Conservation (phyloP, 805 yeast species). For the Kodamaea kakaduensis region DNA sequence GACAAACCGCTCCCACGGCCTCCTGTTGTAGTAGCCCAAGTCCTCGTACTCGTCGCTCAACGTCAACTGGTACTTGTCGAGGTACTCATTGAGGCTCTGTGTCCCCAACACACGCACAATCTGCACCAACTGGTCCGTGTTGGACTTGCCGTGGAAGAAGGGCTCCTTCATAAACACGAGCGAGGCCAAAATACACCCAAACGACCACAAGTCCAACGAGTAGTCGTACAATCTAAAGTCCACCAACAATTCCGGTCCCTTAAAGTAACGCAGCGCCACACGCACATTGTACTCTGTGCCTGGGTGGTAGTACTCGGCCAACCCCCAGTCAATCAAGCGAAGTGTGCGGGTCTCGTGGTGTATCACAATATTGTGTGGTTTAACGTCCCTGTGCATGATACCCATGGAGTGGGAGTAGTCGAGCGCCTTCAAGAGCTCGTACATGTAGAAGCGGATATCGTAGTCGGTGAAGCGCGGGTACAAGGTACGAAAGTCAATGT, state of each 20-base stretch:
- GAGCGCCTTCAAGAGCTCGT: conserved; percentile 73
- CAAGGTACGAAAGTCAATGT: conserved; percentile 79
- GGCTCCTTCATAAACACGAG: conserved; percentile 88
- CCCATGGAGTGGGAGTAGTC: conserved; percentile 93
- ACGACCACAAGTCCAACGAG: conserved; percentile 86
- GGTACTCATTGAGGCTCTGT: conserved; percentile 62
- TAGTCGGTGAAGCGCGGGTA: conserved; percentile 73
- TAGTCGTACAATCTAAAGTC: conserved; percentile 83
- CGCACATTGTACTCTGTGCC: conserved; percentile 88
- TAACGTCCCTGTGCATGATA: conserved; percentile 91
- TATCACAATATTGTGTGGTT: conserved; percentile 92
- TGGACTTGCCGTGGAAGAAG: conserved; percentile 86
- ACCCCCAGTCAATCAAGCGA: conserved; percentile 89
- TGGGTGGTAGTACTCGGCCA: conserved; percentile 89
- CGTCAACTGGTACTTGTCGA: conserved; percentile 62
- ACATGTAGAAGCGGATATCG: conserved; percentile 82
- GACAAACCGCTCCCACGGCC: conserved; percentile 63
- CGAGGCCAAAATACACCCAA: conserved; percentile 87
- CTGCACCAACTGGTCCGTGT: conserved; percentile 87
- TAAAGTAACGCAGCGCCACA: conserved; percentile 87
- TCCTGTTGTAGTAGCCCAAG: conserved; percentile 61
- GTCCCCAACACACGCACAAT: conserved; percentile 87
- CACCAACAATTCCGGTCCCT: conserved; percentile 86
- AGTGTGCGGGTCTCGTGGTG: conserved; percentile 63
- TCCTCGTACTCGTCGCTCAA: conserved; percentile 79